Base-by-base conservation (phyloP, 2,329 filamentous ascomycete species). In the Xylariaceae sp. region DNA sequence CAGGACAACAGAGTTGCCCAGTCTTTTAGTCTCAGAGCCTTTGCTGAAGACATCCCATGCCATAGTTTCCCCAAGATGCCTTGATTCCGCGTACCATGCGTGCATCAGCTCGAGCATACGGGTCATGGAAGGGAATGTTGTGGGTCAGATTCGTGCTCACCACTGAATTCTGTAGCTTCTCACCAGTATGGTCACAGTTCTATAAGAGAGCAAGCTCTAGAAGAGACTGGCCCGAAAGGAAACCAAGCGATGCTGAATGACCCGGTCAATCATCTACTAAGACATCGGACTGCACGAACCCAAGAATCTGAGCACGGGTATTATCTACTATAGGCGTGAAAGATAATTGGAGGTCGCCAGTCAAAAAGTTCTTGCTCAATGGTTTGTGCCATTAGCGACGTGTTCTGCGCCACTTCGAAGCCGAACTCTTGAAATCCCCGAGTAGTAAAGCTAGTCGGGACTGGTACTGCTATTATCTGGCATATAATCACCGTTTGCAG, bases 41-140 rank as follows among this genome's bases (percentile, higher is more conserved):
- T 38, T 47, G 42, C 3, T 47, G 33, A 9, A 51, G 24, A 3
- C 46, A 18, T 8, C 46, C 41, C 9, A 47, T 32, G 3, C 43
- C 46, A 4, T 42, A 42, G 2, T 28, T 36, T 4, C 42, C 50
- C 45, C 47, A 52, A 2, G 47, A 31, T 3, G 50, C 50, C 13
- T 43, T 31, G 1, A 47, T 39, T 37, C 47, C 48, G 12, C 31
- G 1, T 2, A 52, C 35, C 4, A 49, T 34, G 45, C 48, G 49
- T 16, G 42, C 17, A 30, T 50, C 40, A 1, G 41, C 39, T 13
- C 35, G 22, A 3, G 15, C 39, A 2, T 19, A 3, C 6, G 39
- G 32, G 15, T 49, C 43, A 19, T 50, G 50, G 15, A 52, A 50
- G 3, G 41, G 45, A 4, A 50, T 18, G 11, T 33, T 46, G 28